Base-by-base conservation (phyloP, 1,139 yeast species). In the Insectozyma bohioensis region DNA sequence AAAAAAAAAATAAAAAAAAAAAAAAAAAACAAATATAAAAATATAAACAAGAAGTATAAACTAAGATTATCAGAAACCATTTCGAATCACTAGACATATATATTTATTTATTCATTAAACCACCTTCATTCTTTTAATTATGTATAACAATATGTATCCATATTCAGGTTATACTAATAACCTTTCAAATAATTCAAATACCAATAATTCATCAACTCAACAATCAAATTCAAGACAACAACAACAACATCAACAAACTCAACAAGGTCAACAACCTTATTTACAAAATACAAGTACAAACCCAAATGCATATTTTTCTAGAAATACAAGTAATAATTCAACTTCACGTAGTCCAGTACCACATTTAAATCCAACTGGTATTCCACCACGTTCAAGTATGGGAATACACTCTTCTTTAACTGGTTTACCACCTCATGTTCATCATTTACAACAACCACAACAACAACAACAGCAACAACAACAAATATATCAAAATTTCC, bases 61-160 rank as follows among this genome's bases (percentile, higher is more conserved):
- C n/a, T n/a, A n/a, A n/a, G n/a, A n/a, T n/a, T n/a, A n/a, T n/a
- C n/a, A n/a, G n/a, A n/a, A n/a, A n/a, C n/a, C n/a, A n/a, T n/a
- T n/a, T n/a, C n/a, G n/a, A n/a, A n/a, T n/a, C n/a, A n/a, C n/a
- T n/a, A n/a, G n/a, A n/a, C n/a, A n/a, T n/a, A n/a, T n/a, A n/a
- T n/a, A n/a, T n/a, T n/a, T 6, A 20, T 10, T 10, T 12, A 10
- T 20, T 20, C 22, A 20, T 6, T 12, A 20, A 20, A 10, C 8
- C 22, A 5, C 5, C n/a, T 20, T 10, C 24, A 27, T 17, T 16
- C 4, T 3, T n/a, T 3, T 12, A 19, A 7, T 20, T 10, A 39
- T 39, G 41, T 37, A 30, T 25, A 39, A 37, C 25, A 35, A 31
- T 20, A 36, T 41, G 43, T 41, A 42, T 30, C 41, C 42, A 7